These are phyloP conservation scores for Citrus inodora DNA, from an alignment of 345 rosid genomes.

Conservation along the genomic window DNA sequence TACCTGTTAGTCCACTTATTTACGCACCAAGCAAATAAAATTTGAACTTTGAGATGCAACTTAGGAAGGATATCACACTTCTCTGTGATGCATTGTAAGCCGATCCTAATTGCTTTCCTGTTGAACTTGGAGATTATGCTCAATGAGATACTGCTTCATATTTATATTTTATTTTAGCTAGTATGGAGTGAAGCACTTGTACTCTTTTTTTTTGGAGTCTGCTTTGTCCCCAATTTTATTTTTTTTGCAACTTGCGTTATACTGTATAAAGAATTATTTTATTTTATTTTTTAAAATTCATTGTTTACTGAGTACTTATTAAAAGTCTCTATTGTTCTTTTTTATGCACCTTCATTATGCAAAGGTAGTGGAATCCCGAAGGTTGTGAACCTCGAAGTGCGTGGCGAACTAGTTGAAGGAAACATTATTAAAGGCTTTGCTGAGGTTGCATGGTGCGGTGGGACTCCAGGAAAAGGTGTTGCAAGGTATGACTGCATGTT, in stretches of 20 bases:
- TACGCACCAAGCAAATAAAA: background rate
- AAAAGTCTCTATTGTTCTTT: background rate
- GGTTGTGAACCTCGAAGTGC: constrained; percentile 82
- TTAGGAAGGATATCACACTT: background rate
- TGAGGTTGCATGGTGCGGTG: constrained; percentile 97
- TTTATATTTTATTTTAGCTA: background rate
- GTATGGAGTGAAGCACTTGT: background rate
- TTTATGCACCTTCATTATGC: constrained; percentile 3
- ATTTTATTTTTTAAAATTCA: background rate
- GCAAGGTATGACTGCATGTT: constrained; percentile 53
- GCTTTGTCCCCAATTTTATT: background rate
- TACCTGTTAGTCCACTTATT: background rate
- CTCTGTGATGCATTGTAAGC: background rate
- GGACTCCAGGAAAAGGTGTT: constrained; percentile 91
- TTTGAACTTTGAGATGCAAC: background rate
- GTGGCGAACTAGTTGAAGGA: constrained; percentile 87
- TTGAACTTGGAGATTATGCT: background rate
- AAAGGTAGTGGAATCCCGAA: constrained; percentile 91
- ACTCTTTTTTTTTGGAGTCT: too few relatives aligned
- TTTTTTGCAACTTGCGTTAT: background rate
- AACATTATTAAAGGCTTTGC: constrained; percentile 64
- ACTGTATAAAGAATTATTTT: background rate
- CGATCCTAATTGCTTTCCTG: background rate
- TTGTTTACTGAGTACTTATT: background rate
- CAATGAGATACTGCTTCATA: background rate